Evolutionary conservation across 2,329 filamentous ascomycete genomes (phyloP), one percentile per base, ranked within the genome.

Genomic region (Fusarium chuoi): DNA sequence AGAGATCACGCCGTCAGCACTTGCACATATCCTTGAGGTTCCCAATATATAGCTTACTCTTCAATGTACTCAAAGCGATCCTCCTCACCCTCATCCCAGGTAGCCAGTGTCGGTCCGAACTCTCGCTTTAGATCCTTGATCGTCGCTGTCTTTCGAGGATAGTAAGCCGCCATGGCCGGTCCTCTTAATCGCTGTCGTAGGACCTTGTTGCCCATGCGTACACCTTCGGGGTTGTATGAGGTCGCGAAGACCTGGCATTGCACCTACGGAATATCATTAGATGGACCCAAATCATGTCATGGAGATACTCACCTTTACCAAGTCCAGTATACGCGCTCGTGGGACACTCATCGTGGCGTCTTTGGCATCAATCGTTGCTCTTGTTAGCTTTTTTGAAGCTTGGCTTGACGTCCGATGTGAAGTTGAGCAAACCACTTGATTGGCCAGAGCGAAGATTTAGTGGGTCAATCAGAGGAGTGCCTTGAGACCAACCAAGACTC

Each of bases 221-320:
- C 83, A 76, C 91, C 87, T 62, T 94, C 88, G 33, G 96, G 96
- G 84, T 99, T 99, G 87, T 91, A 98, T 60, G 92, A 95, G 57
- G 93, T 94, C 79, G 92, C 92, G 87, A 98, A 99, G 85, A 98
- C 90, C 82, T 92, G 90, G 88, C 94, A 98, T 92, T 95, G 95
- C 80, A 90, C 89, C 95, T 98, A 78, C 46, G 4, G 17, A 26
- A 10, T 35, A 70, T 83, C 49, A 84, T 79, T 46, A 60, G 48
- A 38, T 51, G 33, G 6, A 33, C 39, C 39, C 0, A 9, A 58
- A 33, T 39, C 22, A 14, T 24, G 30, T 22, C 13, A 9, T 52
- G 42, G 70, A 36, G 7, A 2, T 7, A 42, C 77, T 51, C 83
- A 94, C 95, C 92, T 94, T 95, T 87, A 96, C 89, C 73, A 98